A percentile compares a stretch with the other conserved stretches of the same genome.
These are phyloP conservation scores for Basidiobolus meristosporus DNA, from an alignment of 371 early-diverging fungal species.

Conservation along the genomic window DNA sequence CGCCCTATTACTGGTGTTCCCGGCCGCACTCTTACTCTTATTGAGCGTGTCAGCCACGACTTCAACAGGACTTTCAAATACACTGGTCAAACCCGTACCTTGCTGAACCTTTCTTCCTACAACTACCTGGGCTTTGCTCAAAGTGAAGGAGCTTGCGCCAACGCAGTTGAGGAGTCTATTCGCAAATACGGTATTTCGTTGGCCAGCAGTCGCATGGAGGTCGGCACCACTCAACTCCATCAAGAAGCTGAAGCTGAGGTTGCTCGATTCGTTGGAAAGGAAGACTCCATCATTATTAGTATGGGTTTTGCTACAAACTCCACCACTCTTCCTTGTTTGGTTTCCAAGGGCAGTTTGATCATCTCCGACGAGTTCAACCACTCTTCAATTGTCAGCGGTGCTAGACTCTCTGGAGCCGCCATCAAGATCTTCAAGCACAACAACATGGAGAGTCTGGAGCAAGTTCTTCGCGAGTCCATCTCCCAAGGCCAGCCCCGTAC, in stretches of 20 bases:
- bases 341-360: constrained; percentile 78
- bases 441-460: constrained; percentile 60
- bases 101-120: constrained; percentile 95
- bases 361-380: constrained; percentile 98
- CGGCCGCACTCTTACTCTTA: constrained; percentile 67
- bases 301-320: constrained; percentile 99
- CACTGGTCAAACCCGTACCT: constrained; percentile 64
- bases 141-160: constrained; percentile 73
- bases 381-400: constrained; percentile 89
- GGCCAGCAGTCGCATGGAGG: constrained; percentile 32
- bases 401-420: constrained; percentile 85
- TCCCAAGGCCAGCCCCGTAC: constrained; percentile 98
- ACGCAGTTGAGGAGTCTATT: constrained; percentile 65
- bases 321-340: constrained; percentile 86
- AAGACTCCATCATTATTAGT: constrained; percentile 82
- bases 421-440: constrained; percentile 97
- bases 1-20: constrained; percentile 94
- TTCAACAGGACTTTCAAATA: constrained; percentile 67
- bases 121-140: constrained; percentile 99
- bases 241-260: constrained; percentile 76
- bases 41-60: constrained; percentile 72
- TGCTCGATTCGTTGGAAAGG: constrained; percentile 90
- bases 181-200: constrained; percentile 38
- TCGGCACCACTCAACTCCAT: constrained; percentile 45
- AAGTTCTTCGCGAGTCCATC: constrained; percentile 76